Conservation (phyloP, 2,329 filamentous ascomycete genomes). For the Chrysoporthe deuterocubensis region DNA sequence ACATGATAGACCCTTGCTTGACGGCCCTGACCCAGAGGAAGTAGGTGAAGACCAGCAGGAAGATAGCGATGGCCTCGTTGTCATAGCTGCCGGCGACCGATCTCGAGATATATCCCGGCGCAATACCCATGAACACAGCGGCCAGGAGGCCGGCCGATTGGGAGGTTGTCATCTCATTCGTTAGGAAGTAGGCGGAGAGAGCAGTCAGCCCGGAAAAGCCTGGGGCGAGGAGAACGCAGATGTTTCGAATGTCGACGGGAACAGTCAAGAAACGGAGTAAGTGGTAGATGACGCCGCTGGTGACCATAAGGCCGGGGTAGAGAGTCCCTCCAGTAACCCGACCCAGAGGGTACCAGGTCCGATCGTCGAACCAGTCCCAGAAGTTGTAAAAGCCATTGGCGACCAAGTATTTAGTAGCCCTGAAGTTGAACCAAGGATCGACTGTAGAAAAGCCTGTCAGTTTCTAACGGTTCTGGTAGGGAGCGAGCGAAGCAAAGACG, state of each 20-base stretch:
- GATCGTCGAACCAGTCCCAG: slow-evolving; percentile 99
- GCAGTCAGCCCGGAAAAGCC: slow-evolving; percentile 94
- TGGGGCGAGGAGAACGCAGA: slow-evolving; percentile 94
- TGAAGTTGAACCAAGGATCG: slow-evolving; percentile 99
- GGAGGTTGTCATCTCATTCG: slow-evolving; percentile 95
- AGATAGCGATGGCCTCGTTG: slow-evolving; percentile 99
- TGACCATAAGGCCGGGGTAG: slow-evolving; percentile 98
- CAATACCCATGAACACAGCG: slow-evolving; percentile 95
- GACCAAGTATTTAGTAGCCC: slow-evolving; percentile 96
- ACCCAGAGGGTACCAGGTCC: slow-evolving; percentile 98
- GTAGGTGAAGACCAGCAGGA: slow-evolving; percentile 97
- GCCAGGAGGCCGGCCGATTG: slow-evolving; percentile 93
- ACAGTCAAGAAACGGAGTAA: slow-evolving; percentile 84
- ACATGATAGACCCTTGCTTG: slow-evolving; percentile 94
- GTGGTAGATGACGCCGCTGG: slow-evolving; percentile 96
- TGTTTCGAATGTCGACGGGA: slow-evolving; percentile 97
- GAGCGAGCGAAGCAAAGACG: slow-evolving; percentile 50
- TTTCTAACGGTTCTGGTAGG: slow-evolving; percentile 18
- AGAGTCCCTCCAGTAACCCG: slow-evolving; percentile 98
- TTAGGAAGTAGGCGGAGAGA: slow-evolving; percentile 90
- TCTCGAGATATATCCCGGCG: slow-evolving; percentile 95
- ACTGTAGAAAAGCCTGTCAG: slow-evolving; percentile 46
- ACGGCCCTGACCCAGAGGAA: slow-evolving; percentile 99
- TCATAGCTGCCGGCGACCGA: slow-evolving; percentile 98
- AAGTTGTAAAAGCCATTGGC: slow-evolving; percentile 98